Evolutionary conservation across 2,329 filamentous ascomycete genomes (phyloP).

Genomic region (Beauveria caledonica): DNA sequence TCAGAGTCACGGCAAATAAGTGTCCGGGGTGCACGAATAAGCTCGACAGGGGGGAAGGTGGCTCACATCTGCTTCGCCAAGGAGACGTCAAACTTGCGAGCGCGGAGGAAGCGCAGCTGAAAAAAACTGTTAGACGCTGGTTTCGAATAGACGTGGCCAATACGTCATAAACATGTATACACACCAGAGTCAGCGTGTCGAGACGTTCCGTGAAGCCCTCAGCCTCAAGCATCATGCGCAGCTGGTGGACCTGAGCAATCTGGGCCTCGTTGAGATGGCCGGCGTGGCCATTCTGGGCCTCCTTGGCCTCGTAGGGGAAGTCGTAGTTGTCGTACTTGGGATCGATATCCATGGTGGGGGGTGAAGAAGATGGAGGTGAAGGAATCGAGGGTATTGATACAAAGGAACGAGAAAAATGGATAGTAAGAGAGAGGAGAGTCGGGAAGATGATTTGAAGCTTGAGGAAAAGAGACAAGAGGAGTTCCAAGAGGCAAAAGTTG

Average conservation of each 20-base stretch:
- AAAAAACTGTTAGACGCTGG: background rate
- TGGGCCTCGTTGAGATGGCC: conserved; percentile 81
- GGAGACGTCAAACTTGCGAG: conserved; percentile 88
- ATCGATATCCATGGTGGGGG: conserved; percentile 51
- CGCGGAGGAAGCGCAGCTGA: conserved; percentile 81
- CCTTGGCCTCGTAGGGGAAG: conserved; percentile 71
- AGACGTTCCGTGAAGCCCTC: conserved; percentile 75
- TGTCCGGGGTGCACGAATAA: background rate
- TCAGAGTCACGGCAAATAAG: conserved; percentile 10
- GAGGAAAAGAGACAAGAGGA: background rate
- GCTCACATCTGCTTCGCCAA: conserved; percentile 79
- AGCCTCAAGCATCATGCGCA: conserved; percentile 76
- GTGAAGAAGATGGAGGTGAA: conserved; percentile 10
- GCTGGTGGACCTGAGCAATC: conserved; percentile 80
- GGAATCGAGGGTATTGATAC: conserved; percentile 2
- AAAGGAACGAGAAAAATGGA: background rate
- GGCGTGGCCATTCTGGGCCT: conserved; percentile 67
- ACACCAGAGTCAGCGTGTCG: conserved; percentile 84
- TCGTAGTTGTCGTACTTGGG: conserved; percentile 96
- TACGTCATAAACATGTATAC: conserved; percentile 21
- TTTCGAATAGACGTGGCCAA: background rate
- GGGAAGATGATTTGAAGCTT: background rate
- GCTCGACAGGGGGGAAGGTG: background rate
- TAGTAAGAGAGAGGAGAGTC: background rate
- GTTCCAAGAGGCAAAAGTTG: conserved; percentile 10